Base-by-base conservation (phyloP, 495 filamentous ascomycete species). In the Talaromyces ruber region DNA sequence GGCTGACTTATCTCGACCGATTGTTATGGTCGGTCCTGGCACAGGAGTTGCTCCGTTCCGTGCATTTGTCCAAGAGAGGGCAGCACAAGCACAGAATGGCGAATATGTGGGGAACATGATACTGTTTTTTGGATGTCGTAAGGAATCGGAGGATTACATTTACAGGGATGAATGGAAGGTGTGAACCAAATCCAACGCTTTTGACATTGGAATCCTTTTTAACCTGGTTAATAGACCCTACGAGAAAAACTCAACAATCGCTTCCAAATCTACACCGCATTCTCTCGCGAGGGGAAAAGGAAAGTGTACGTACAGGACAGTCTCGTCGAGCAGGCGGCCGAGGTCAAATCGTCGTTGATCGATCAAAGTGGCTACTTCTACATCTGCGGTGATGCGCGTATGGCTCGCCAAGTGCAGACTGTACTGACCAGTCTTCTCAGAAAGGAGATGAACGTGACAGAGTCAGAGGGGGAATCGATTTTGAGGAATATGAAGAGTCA, bases 11-110 rank as follows among this genome's bases (percentile, higher is more conserved):
- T 69, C 66, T 11, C 69, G 64, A 6, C 75, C 77, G 0, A 63
- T 82, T 12, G 63, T 82, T 22, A 76, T 82, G 72, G 70, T 81
- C n/a, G 77, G 68, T 0, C 75, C 77, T 0, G 79, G 79, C 22
- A 82, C 77, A 11, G 79, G 79, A 9, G 65, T 82, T 7, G 79
- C 79, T 5, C 77, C 79, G 0, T 76, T 82, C 69, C 72, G 77
- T 8, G 79, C 70, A 39, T 82, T 81, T 65, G 65, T 82, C 6
- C 64, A 68, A 28, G 79, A 82, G 60, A 72, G 79, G 6, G 67
- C 70, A 37, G 71, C 73, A 30, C 65, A 79, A 0, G 67, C 69
- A 29, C 65, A 70, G 43, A 68, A 79, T 21, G 78, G 78, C 1
- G 70, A 69, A 25, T 66, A 72, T 6, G 62, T 79, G 29, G 79